Conservation (phyloP, 352 stramenopile species). For the Phytopythium delawarense region DNA sequence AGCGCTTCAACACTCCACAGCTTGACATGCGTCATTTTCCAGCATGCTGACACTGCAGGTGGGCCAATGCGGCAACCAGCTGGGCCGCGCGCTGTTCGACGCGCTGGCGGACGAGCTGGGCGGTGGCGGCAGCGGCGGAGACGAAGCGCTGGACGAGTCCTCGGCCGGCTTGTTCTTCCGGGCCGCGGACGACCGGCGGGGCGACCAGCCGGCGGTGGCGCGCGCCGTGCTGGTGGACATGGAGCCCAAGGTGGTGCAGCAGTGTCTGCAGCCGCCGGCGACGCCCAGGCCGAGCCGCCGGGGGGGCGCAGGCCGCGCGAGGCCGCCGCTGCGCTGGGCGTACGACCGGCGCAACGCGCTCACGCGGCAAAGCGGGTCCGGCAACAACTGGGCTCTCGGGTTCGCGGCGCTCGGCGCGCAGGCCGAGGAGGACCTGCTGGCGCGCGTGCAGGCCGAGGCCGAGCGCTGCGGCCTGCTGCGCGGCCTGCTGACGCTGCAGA, state of each 20-base stretch:
- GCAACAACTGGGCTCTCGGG: constrained; percentile 81
- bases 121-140: neutral
- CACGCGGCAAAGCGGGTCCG: constrained; percentile 57
- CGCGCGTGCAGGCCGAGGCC: constrained; percentile 55
- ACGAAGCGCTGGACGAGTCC: neutral
- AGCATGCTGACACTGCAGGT: constrained; percentile 69
- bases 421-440: constrained; percentile 35
- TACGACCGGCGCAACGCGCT: constrained; percentile 48
- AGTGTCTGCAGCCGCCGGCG: constrained; percentile 23
- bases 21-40: neutral
- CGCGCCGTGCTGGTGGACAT: constrained; percentile 80
- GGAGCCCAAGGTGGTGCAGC: constrained; percentile 75
- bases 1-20: neutral
- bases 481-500: constrained; percentile 79
- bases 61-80: constrained; percentile 77
- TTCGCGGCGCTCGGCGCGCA: constrained; percentile 49
- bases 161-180: constrained; percentile 31
- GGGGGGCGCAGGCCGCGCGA: no score
- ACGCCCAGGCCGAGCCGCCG: neutral
- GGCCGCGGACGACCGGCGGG: neutral
- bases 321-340: constrained; percentile 18
- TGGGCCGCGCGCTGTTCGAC: constrained; percentile 58
- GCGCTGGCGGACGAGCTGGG: constrained; percentile 40
- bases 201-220: constrained; percentile 13
- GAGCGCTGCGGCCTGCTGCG: constrained; percentile 66